A percentile compares a stretch with the other conserved stretches of the same genome.
Conservation (phyloP, 179 eudicot genomes). For the Vitellaria paradoxa region DNA sequence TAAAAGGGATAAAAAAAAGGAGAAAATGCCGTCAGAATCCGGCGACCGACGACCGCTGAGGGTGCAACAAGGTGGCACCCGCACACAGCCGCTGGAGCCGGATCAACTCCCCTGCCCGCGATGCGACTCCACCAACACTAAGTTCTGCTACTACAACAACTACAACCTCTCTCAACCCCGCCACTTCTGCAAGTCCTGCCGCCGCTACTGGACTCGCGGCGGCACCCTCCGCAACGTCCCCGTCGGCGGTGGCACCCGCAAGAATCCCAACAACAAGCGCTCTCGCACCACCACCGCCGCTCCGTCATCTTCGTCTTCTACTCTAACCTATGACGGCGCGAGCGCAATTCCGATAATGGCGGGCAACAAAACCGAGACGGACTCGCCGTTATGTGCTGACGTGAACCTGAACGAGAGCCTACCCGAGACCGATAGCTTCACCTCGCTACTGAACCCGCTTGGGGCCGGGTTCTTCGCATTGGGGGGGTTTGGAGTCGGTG, state of each 20-base stretch:
- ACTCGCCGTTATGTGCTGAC: neutral
- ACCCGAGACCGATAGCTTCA: constrained; percentile 21
- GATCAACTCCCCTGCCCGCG: constrained; percentile 40
- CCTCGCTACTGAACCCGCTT: constrained; percentile 18
- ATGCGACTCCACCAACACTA: constrained; percentile 7
- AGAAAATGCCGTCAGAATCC: constrained; percentile 21
- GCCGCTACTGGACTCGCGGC: constrained; percentile 14
- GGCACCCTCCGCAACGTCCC: constrained; percentile 13
- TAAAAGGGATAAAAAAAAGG: no score
- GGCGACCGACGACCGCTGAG: constrained; percentile 10
- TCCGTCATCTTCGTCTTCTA: neutral
- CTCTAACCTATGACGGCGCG: neutral
- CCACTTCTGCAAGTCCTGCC: constrained; percentile 31
- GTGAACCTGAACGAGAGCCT: constrained; percentile 21
- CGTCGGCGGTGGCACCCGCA: constrained; percentile 46
- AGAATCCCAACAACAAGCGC: constrained; percentile 27
- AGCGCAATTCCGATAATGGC: neutral
- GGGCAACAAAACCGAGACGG: constrained; percentile 12
- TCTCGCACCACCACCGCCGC: constrained; percentile 19
- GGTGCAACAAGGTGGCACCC: neutral
- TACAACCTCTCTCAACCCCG: no score
- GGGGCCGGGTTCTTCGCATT: constrained; percentile 15
- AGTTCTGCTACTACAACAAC: no score
- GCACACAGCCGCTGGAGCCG: constrained; percentile 20
- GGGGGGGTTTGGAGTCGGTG: constrained; percentile 26